Evolutionary conservation across 2,329 filamentous ascomycete species (phyloP).

Genomic region (Coniella lustricola): DNA sequence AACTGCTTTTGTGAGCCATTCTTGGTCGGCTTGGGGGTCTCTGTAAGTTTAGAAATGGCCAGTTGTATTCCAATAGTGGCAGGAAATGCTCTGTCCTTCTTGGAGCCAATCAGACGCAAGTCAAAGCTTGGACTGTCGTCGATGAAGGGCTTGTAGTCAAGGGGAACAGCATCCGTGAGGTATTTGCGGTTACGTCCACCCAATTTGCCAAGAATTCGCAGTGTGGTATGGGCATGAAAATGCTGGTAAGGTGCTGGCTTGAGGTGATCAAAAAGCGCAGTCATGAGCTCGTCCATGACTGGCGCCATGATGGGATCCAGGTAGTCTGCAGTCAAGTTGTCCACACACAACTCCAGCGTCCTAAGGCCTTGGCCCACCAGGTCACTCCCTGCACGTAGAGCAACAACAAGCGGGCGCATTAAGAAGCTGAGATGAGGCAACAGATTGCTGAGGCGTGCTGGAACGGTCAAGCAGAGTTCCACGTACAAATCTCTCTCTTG

Average conservation of each 20-base stretch:
- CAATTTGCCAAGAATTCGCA: constrained; percentile 93
- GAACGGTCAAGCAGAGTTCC: constrained; percentile 92
- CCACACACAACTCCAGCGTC: constrained; percentile 92
- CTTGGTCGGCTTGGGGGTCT: constrained; percentile 59
- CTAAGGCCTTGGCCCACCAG: constrained; percentile 89
- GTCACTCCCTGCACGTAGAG: constrained; percentile 82
- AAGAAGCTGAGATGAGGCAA: constrained; percentile 92
- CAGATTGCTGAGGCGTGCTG: constrained; percentile 86
- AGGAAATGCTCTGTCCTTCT: constrained; percentile 81
- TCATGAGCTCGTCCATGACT: constrained; percentile 98
- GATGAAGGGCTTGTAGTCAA: constrained; percentile 75
- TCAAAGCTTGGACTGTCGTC: constrained; percentile 88
- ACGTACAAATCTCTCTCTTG: constrained; percentile 93
- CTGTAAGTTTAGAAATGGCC: constrained; percentile 81
- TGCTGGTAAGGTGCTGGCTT: constrained; percentile 92
- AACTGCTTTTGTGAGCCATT: constrained; percentile 47
- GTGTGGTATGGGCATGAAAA: constrained; percentile 95
- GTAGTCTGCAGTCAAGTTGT: constrained; percentile 96
- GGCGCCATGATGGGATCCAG: constrained; percentile 98
- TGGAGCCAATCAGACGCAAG: constrained; percentile 80
- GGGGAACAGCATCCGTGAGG: constrained; percentile 79
- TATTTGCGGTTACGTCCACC: constrained; percentile 94
- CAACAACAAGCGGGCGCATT: constrained; percentile 96
- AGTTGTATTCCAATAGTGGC: constrained; percentile 79
- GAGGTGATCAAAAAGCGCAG: constrained; percentile 90